Evolutionary conservation across 306 rosid genomes (phyloP), one percentile per base, ranked within the genome.

Genomic region (Gastrolobium bilobum): DNA sequence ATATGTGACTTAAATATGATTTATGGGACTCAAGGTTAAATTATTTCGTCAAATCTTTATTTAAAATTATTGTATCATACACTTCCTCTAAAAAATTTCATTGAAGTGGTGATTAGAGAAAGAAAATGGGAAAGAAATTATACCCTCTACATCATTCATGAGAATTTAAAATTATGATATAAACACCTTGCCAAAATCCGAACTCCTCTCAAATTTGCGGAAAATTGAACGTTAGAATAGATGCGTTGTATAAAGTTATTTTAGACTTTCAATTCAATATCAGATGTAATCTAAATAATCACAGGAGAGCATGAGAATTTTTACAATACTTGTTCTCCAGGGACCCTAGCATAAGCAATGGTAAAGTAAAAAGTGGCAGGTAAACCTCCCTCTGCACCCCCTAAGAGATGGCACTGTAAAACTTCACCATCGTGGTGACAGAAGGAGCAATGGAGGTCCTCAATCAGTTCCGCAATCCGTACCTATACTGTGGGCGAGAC

Each of bases 271-370:
- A 70, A 38, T 11, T 60, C 29, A 48, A 46, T 35, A 48, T 59
- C 63, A 29, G 51, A 50, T 61, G 13, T 29, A 59, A 60, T 37
- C 77, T 70, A 69, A 76, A 74, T 66, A 81, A 68, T 68, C 73
- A 76, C 14, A 68, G 39, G 15, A 52, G 60, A 73, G 44, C 20
- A 52, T 20, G 63, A 11, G 58, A 57, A 70, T 4, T 62, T 68
- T 53, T 62, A 82, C 81, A 76, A 51, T 20, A 33, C 7, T 59
- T 81, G 53, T 74, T 56, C 80, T 65, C 15, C 44, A n/a, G 9
- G 34, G 65, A 67, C 35, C 65, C 13, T 59, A n/a, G 39, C 6
- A 63, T 56, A 75, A 38, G 30, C 77, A 58, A 72, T 34, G 61
- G 10, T 14, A 71, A 5, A n/a, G 39, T 68, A 11, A 7, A 29